These are phyloP conservation scores for Echeveria elegans DNA, from an alignment of 164 flowering plant species.

Conservation along the genomic window DNA sequence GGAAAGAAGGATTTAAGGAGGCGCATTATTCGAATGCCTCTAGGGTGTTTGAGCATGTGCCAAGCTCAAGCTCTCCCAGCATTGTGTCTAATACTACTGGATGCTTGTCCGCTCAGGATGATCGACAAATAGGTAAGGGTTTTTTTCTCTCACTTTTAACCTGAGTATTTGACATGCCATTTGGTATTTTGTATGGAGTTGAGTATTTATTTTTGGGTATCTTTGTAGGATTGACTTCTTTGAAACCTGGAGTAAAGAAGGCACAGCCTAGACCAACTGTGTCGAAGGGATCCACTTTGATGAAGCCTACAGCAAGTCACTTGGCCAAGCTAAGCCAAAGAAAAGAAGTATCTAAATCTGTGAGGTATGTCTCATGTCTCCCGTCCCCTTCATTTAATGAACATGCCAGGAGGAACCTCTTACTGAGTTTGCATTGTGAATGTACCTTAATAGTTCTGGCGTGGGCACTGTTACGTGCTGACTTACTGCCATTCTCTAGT, in stretches of 20 bases:
- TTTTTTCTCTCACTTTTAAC: too few species aligned
- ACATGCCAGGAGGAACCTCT: too few species aligned
- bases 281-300: conserved; percentile 53
- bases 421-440: neutral
- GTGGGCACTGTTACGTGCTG: neutral
- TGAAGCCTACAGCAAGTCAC: conserved; percentile 88
- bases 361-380: conserved; percentile 15
- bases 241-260: conserved; percentile 28
- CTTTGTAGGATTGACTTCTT: neutral
- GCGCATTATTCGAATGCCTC: neutral
- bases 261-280: conserved; percentile 26
- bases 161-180: too few species aligned
- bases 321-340: conserved; percentile 67
- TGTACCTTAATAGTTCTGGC: neutral
- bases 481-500: neutral
- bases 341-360: conserved; percentile 17
- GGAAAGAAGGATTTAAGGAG: neutral
- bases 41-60: neutral
- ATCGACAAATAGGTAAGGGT: neutral
- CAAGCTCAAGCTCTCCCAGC: neutral
- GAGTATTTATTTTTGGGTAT: too few species aligned
- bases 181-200: too few species aligned
- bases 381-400: too few species aligned
- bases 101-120: neutral
- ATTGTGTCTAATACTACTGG: conserved; percentile 2